Percentiles rank a stretch among this genome's conserved stretches.
Conservation (phyloP, 257 asterid genomes). For the Rubia yunnanensis region DNA sequence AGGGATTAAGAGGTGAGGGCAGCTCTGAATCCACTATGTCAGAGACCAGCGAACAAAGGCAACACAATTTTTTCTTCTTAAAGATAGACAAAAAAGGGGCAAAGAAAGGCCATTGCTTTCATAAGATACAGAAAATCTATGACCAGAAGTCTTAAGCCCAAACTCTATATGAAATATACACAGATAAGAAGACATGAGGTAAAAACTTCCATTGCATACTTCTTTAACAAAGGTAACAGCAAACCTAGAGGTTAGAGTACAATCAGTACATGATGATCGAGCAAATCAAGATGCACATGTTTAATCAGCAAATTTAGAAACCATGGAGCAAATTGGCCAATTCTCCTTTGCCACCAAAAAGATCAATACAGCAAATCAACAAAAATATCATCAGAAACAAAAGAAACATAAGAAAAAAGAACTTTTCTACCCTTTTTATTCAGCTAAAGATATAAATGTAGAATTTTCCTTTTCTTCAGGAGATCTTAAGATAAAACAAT, state of each 20-base stretch:
- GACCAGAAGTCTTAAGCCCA: neutral
- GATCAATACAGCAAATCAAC: too few relatives aligned
- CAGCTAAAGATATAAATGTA: neutral
- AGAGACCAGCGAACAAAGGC: neutral
- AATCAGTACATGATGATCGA: slow-evolving; percentile 1
- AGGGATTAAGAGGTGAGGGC: neutral
- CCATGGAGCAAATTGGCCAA: neutral
- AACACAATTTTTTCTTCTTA: neutral
- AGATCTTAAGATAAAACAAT: neutral
- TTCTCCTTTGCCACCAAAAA: neutral
- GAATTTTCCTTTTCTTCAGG: neutral
- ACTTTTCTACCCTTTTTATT: neutral
- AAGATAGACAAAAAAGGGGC: neutral
- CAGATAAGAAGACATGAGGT: neutral
- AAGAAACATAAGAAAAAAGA: neutral
- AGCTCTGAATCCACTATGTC: neutral
- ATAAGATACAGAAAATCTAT: neutral
- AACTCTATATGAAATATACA: neutral
- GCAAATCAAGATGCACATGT: neutral
- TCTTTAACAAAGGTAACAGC: neutral
- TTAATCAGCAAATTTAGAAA: neutral
- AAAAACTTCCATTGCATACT: neutral
- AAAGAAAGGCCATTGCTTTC: neutral
- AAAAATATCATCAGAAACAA: neutral
- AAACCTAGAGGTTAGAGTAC: neutral